Conservation (phyloP, 345 rosid genomes). For the Brassica incana region DNA sequence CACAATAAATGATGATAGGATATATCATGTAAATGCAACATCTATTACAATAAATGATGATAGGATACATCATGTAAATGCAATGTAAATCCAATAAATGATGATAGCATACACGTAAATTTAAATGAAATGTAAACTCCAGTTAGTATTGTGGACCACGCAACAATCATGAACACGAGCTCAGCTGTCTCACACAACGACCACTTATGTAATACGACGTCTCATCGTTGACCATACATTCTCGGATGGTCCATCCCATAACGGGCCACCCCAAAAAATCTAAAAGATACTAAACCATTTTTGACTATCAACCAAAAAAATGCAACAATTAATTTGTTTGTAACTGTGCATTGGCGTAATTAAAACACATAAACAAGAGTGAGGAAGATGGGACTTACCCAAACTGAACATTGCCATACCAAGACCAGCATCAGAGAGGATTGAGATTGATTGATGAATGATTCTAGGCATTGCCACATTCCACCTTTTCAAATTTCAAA, state of each 20-base stretch:
- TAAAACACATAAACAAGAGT: neutral
- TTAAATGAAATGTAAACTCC: constrained; percentile 17
- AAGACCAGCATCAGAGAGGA: constrained; percentile 89
- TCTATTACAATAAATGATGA: neutral
- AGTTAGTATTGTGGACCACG: constrained; percentile 32
- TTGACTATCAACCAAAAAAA: constrained; percentile 10
- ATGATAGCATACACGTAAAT: neutral
- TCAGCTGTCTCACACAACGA: constrained; percentile 18
- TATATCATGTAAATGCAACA: neutral
- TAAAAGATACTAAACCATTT: neutral
- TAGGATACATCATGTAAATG: constrained; percentile 8
- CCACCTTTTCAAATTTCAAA: constrained; percentile 27
- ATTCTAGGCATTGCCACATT: constrained; percentile 73
- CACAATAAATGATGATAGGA: constrained; percentile 13
- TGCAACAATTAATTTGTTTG: neutral
- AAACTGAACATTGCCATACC: constrained; percentile 75
- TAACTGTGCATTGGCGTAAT: too few relatives aligned
- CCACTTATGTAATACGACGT: constrained; percentile 13
- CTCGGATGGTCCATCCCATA: constrained; percentile 28
- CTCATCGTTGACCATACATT: constrained; percentile 33
- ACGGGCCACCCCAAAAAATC: neutral
- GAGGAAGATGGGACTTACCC: constrained; percentile 3
- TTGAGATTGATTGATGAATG: constrained; percentile 63
- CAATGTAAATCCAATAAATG: neutral
- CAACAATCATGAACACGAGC: constrained; percentile 38